Evolutionary conservation across 2,329 filamentous ascomycete species (phyloP).

Genomic region (Cladosporium cucumerinum): DNA sequence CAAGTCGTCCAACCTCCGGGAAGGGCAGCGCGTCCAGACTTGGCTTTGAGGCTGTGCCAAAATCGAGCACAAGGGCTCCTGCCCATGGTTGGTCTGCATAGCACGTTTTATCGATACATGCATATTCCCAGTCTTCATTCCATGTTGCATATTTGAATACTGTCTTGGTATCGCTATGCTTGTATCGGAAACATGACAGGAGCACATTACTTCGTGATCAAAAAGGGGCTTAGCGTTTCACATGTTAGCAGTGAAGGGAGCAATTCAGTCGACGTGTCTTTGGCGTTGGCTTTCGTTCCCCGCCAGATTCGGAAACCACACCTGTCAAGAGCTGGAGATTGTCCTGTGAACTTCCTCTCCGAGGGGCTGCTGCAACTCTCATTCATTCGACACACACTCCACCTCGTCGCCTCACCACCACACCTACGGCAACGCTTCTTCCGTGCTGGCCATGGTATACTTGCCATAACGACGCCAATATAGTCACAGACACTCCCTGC

Average conservation of each 20-base stretch:
- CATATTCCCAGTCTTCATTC: background rate
- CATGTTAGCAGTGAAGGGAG: background rate
- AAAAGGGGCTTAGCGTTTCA: background rate
- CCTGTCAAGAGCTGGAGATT: constrained; percentile 4
- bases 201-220: background rate
- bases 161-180: background rate
- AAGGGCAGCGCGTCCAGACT: background rate
- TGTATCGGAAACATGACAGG: background rate
- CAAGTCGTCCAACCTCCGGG: background rate
- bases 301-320: constrained; percentile 6
- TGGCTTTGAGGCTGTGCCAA: background rate
- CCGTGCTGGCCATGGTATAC: constrained; percentile 15
- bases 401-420: background rate
- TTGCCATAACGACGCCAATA: background rate
- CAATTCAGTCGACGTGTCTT: background rate
- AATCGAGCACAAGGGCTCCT: background rate
- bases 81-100: background rate
- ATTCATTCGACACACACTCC: background rate
- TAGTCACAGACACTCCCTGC: background rate
- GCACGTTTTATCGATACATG: background rate
- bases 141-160: background rate
- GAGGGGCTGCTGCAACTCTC: background rate
- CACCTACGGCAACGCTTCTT: background rate
- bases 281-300: constrained; percentile 1
- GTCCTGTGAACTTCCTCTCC: background rate